Evolutionary conservation across 257 asterid genomes (phyloP).

Genomic region (Solanum sejunctum): DNA sequence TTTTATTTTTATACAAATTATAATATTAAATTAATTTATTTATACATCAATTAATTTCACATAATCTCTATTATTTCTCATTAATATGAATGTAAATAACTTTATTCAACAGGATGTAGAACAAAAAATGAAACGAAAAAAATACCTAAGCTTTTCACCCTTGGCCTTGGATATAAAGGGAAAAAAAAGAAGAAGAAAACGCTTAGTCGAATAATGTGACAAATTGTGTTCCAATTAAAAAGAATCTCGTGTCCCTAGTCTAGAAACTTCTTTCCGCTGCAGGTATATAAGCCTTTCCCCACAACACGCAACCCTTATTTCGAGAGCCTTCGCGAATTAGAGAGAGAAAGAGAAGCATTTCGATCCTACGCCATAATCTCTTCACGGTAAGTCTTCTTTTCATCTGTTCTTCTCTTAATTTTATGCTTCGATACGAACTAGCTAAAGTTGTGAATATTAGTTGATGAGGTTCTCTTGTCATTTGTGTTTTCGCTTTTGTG

Average conservation of each 20-base stretch:
- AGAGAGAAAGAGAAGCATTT: neutral
- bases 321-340: neutral
- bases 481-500: neutral
- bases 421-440: neutral
- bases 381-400: neutral
- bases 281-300: neutral
- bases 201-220: neutral
- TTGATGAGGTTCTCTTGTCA: neutral
- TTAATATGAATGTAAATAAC: too few species aligned
- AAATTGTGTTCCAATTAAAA: neutral
- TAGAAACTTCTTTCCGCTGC: conserved; percentile 12
- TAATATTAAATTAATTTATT: too few species aligned
- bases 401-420: neutral
- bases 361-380: neutral
- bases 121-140: too few species aligned
- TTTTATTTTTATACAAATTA: too few species aligned
- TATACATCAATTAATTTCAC: too few species aligned
- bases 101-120: too few species aligned
- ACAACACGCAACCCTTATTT: neutral
- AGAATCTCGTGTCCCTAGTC: conserved; percentile 14
- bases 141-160: too few species aligned
- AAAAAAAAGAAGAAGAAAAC: neutral
- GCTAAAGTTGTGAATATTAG: neutral
- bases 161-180: too few species aligned
- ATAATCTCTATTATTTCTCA: too few species aligned